Evolutionary conservation across 2,329 filamentous ascomycete species (phyloP), one percentile per base, ranked within the genome.

Genomic region (Macrophomina pseudophaseolina): DNA sequence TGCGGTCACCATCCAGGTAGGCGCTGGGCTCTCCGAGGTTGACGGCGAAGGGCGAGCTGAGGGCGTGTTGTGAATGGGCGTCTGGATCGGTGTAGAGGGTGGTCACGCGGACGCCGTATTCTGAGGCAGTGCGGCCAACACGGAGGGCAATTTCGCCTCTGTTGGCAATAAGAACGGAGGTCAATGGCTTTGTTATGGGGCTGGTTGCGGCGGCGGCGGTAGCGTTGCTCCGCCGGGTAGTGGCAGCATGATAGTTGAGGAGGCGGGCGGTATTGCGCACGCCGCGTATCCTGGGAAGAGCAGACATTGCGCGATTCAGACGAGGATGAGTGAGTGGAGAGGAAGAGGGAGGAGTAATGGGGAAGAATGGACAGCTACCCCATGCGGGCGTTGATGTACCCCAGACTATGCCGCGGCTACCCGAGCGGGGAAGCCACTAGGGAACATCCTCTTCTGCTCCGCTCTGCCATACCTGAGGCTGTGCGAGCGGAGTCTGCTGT

Each of bases 11-110:
- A 77, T 99, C 94, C 49, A 99, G 88, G 77, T 99, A 99, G 64
- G 91, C 93, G 58, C 90, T 90, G 16, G 93, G 88, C 7, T 90
- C 87, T 28, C 94, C 94, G 11, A 99, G 86, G 69, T 93, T 93
- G 56, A 97, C 87, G 32, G 94, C 90, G 76, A 92, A 91, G 2
- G 92, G 91, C 32, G 93, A 94, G 72, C 90, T 91, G 67, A 93
- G 84, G 38, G 94, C 93, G 82, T 99, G 95, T 80, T 97, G 95
- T 35, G 93, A 90, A 69, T 84, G 84, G 67, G 91, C 90, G 78
- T 99, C 95, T 46, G 94, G 92, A 71, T 97, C 92, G 7, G 95
- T 99, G 80, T 97, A 99, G 67, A 99, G 86, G 0, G 94, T 97
- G 0, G 94, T 97, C 18, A 94, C 97, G 69, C 90, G 89, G 75